phyloP scores from a whole-genome alignment of 306 rosid species.

The Trifolium pratense region DNA sequence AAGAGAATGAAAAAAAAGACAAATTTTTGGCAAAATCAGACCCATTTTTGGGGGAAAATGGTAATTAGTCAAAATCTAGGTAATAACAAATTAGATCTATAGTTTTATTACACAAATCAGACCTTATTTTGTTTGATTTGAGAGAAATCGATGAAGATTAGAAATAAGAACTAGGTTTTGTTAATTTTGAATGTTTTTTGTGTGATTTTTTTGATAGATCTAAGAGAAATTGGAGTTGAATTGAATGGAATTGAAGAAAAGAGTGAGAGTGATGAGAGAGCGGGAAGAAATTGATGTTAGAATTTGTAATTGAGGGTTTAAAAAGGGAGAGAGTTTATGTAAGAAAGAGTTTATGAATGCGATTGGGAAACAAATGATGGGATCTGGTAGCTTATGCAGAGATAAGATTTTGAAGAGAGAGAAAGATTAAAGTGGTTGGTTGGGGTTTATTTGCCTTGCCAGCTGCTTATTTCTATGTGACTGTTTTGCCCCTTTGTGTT shows the following conservation, averaged over 20 bases:
- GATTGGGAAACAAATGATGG: conserved; percentile 10
- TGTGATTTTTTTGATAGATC: not conserved
- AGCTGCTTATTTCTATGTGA: not conserved
- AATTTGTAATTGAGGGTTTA: conserved; percentile 41
- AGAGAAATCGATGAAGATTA: not conserved
- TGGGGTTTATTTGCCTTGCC: conserved; percentile 11
- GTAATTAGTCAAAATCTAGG: not conserved
- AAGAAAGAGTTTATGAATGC: not conserved
- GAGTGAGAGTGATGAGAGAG: conserved; percentile 18
- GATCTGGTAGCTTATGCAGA: conserved; percentile 1
- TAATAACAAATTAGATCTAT: not conserved
- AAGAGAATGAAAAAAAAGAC: not conserved
- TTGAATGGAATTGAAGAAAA: conserved; percentile 2
- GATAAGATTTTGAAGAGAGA: not conserved
- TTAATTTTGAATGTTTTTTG: too few relatives aligned
- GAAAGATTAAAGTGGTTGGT: not conserved
- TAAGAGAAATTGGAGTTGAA: too few relatives aligned
- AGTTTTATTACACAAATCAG: conserved; percentile 5
- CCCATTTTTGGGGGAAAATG: not conserved
- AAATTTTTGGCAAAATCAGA: not conserved
- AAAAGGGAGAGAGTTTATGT: conserved; percentile 35
- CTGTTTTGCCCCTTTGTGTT: not conserved
- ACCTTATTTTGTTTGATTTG: conserved; percentile 29
- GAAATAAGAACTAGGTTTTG: conserved; percentile 22
- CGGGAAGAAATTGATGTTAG: conserved; percentile 51